A percentile compares a stretch with the other conserved stretches of the same genome.
These are phyloP conservation scores for Penstemon barbatus DNA, from an alignment of 257 asterid genomes.

Conservation along the genomic window DNA sequence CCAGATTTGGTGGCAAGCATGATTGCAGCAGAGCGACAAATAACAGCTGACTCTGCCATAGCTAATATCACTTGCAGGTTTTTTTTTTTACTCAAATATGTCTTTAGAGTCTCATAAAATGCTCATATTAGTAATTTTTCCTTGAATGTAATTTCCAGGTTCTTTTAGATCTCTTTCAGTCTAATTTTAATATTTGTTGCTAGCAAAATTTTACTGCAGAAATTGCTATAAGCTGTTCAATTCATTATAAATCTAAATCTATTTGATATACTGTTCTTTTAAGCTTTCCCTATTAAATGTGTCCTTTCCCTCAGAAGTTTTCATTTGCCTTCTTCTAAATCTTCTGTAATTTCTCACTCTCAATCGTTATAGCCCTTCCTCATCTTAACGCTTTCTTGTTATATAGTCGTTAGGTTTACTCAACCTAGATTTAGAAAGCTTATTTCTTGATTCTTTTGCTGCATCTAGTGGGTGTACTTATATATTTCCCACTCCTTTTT, in stretches of 20 bases:
- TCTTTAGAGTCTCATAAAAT: neutral
- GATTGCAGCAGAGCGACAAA: slow-evolving; percentile 94
- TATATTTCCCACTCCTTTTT: no score
- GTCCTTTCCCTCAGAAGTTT: neutral
- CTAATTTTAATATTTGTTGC: neutral
- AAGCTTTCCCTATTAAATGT: neutral
- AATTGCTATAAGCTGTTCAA: neutral
- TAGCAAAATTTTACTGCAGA: neutral
- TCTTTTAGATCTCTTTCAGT: slow-evolving; percentile 1
- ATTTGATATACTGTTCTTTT: neutral
- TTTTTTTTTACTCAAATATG: neutral
- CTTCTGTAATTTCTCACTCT: neutral
- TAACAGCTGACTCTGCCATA: slow-evolving; percentile 93
- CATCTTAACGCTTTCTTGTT: no score
- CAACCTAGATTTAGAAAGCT: neutral
- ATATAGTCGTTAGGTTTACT: neutral
- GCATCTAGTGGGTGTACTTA: no score
- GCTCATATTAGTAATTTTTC: neutral
- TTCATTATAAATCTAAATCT: neutral
- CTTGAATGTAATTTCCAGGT: neutral
- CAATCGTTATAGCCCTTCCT: neutral
- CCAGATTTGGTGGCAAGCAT: slow-evolving; percentile 97
- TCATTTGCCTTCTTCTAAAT: neutral
- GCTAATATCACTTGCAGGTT: slow-evolving; percentile 98
- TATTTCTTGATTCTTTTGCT: no score